phyloP scores from a whole-genome alignment of 768 basidiomycete genomes.

The Mycena capillaripes region DNA sequence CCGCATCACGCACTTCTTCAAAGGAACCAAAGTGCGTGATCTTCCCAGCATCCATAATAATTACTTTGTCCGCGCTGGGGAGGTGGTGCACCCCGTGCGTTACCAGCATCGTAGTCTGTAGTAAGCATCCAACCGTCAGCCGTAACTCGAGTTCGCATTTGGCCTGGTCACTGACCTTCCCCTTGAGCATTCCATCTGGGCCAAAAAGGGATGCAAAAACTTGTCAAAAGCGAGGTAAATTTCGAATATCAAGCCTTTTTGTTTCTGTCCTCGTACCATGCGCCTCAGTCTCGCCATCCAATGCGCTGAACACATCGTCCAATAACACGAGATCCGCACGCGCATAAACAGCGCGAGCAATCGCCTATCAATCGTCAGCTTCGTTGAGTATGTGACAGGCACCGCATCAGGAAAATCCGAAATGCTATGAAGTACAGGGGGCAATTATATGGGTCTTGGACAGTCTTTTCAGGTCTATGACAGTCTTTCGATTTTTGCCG shows the following conservation, averaged over 20 bases:
- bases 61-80: slow-evolving; percentile 28
- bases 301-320: slow-evolving; percentile 32
- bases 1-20: slow-evolving; percentile 22
- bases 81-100: slow-evolving; percentile 33
- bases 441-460: too few relatives aligned
- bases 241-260: too few relatives aligned
- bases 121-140: not conserved
- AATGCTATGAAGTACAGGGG: too few relatives aligned
- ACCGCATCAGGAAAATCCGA: too few relatives aligned
- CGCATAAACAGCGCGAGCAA: slow-evolving; percentile 29
- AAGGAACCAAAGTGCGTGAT: slow-evolving; percentile 31
- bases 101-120: slow-evolving; percentile 28
- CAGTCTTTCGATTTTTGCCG: too few relatives aligned
- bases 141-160: too few relatives aligned
- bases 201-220: slow-evolving; percentile 31
- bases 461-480: too few relatives aligned
- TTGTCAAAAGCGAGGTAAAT: not conserved
- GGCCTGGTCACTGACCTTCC: not conserved
- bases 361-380: slow-evolving; percentile 15
- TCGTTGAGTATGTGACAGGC: too few relatives aligned
- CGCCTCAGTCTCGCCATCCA: slow-evolving; percentile 30
- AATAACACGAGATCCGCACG: slow-evolving; percentile 26
- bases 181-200: slow-evolving; percentile 27
- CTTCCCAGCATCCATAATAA: slow-evolving; percentile 25
- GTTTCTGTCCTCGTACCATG: not conserved